phyloP scores from a whole-genome alignment of 495 filamentous ascomycete genomes.

The Penicillium diatomitis region DNA sequence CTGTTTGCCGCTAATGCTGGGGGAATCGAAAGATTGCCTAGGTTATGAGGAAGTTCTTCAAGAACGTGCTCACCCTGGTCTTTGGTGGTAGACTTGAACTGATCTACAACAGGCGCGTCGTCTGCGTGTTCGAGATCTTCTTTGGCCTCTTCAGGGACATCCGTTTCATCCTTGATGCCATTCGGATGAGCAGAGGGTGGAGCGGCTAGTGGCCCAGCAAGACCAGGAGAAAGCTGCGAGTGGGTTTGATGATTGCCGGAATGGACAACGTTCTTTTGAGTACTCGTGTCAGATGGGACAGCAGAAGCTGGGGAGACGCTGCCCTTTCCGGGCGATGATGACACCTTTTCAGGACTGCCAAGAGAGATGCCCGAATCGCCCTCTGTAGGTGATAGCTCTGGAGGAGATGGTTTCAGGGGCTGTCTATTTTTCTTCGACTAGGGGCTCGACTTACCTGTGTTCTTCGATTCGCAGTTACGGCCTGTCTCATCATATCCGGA shows the following conservation, averaged over 20 bases:
- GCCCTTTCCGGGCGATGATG: not conserved
- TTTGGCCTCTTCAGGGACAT: no score
- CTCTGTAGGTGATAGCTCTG: not conserved
- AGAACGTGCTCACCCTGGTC: not conserved
- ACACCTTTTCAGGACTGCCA: not conserved
- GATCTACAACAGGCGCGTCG: no score
- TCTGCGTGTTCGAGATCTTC: no score
- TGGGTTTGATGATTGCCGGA: no score
- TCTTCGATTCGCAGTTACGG: no score
- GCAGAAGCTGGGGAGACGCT: not conserved
- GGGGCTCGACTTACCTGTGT: no score
- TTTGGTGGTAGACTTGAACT: not conserved
- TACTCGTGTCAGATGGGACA: not conserved
- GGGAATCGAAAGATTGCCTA: conserved; percentile 14
- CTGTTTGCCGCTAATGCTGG: not conserved
- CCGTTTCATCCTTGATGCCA: no score
- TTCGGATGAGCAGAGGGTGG: not conserved
- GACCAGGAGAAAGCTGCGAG: no score
- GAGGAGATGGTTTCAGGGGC: not conserved
- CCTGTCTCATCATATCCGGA: no score
- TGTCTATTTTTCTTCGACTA: not conserved
- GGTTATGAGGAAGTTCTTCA: conserved; percentile 38
- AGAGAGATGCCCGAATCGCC: conserved; percentile 1
- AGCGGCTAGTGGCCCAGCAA: not conserved
- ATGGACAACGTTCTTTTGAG: no score